Conservation (phyloP, 2,329 filamentous ascomycete species). For the Epichloe gansuensis region DNA sequence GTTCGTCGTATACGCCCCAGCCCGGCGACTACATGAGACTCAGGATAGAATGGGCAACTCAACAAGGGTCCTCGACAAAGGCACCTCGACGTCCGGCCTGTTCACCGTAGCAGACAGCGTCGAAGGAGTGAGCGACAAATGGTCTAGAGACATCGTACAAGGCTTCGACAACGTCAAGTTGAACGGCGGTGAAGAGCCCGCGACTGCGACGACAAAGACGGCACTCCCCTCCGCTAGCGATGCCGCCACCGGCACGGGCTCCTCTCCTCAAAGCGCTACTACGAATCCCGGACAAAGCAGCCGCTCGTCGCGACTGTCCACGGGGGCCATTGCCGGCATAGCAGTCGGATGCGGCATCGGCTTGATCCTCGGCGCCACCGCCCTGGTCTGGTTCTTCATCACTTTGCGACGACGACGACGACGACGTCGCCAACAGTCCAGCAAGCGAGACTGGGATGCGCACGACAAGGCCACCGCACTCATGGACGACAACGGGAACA, state of each 20-base stretch:
- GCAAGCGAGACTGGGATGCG: constrained; percentile 11
- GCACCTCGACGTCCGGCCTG: constrained; percentile 8
- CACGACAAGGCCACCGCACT: constrained; percentile 23
- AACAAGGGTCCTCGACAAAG: neutral
- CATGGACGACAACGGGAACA: constrained; percentile 34
- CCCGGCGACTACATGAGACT: constrained; percentile 7
- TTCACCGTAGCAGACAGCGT: constrained; percentile 9
- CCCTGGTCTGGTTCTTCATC: constrained; percentile 30
- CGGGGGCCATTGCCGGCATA: constrained; percentile 36
- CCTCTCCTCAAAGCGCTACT: neutral
- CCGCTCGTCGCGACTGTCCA: constrained; percentile 18
- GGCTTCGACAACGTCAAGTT: neutral
- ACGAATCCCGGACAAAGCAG: neutral
- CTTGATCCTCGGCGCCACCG: constrained; percentile 27
- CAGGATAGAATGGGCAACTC: constrained; percentile 8
- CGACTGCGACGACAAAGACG: neutral
- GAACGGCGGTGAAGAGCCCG: neutral
- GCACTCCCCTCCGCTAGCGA: neutral
- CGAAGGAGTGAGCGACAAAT: neutral
- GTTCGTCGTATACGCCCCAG: neutral
- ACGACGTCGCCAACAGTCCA: constrained; percentile 13
- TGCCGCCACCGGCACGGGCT: neutral
- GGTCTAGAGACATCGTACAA: neutral
- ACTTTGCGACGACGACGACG: constrained; percentile 30
- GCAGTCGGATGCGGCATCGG: constrained; percentile 28